Percentiles rank a stretch among this genome's conserved stretches.
phyloP scores from a whole-genome alignment of 495 filamentous ascomycete species.

The Oleoguttula mirabilis region DNA sequence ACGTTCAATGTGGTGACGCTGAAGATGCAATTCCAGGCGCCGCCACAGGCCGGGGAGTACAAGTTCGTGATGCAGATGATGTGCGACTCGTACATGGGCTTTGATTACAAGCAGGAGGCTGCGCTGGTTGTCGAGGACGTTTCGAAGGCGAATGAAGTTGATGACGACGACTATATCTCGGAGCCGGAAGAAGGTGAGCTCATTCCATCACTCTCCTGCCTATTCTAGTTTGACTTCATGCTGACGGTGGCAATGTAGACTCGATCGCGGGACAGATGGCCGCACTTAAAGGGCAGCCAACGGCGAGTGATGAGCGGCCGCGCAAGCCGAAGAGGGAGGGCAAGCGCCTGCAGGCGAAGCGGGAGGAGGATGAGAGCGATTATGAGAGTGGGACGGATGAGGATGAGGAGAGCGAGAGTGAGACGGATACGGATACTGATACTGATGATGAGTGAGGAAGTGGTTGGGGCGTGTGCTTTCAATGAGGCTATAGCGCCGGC shows the following conservation, averaged over 20 bases:
- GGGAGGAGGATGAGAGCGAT: constrained; percentile 39
- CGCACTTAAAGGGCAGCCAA: constrained; percentile 61
- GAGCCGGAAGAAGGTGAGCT: constrained; percentile 90
- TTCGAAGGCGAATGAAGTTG: constrained; percentile 66
- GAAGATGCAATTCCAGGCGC: constrained; percentile 95
- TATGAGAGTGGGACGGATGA: constrained; percentile 46
- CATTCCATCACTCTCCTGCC: too few relatives aligned
- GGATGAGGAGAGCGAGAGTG: constrained; percentile 34
- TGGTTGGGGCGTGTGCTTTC: not conserved
- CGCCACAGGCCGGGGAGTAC: constrained; percentile 83
- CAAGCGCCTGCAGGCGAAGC: constrained; percentile 37
- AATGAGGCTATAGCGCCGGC: too few relatives aligned
- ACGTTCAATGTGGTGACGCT: constrained; percentile 89
- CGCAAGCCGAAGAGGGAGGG: constrained; percentile 36
- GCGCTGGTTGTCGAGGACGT: constrained; percentile 82
- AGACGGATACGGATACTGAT: constrained; percentile 76
- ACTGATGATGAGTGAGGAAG: constrained; percentile 29
- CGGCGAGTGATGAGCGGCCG: constrained; percentile 18
- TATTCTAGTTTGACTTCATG: too few relatives aligned
- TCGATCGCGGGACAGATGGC: constrained; percentile 93
- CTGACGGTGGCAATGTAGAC: constrained; percentile 44
- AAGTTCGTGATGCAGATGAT: constrained; percentile 84
- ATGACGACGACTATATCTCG: constrained; percentile 84
- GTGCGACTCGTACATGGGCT: constrained; percentile 87
- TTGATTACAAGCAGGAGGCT: constrained; percentile 80